These are phyloP conservation scores for Candida koratica DNA, from an alignment of 805 yeast genomes.

Conservation along the genomic window DNA sequence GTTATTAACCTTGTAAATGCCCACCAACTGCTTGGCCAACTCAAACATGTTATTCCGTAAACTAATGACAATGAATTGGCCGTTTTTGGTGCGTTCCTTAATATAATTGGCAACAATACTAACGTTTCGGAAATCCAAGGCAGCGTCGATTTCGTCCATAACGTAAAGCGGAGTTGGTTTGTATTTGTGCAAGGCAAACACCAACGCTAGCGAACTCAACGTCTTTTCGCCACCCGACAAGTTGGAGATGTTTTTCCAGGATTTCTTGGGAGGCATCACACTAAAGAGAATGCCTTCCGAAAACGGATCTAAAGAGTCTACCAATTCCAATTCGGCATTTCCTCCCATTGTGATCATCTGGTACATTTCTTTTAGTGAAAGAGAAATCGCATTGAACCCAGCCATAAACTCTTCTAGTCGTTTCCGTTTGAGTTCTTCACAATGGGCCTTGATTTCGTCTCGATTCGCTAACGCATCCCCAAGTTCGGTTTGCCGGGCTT, in stretches of 20 bases:
- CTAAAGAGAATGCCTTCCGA: slow-evolving; percentile 94
- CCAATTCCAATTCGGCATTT: slow-evolving; percentile 93
- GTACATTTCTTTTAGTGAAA: slow-evolving; percentile 92
- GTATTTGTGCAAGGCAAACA: slow-evolving; percentile 91
- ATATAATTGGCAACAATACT: slow-evolving; percentile 97
- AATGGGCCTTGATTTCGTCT: slow-evolving; percentile 55
- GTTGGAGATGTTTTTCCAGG: slow-evolving; percentile 94
- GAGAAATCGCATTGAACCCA: slow-evolving; percentile 83
- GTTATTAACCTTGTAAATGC: slow-evolving; percentile 89
- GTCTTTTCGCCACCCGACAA: slow-evolving; percentile 98
- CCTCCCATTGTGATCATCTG: slow-evolving; percentile 99
- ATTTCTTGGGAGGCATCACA: slow-evolving; percentile 98
- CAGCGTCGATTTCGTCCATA: slow-evolving; percentile 99
- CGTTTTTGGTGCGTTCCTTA: slow-evolving; percentile 91
- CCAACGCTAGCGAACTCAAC: slow-evolving; percentile 87
- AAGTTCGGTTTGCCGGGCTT: slow-evolving; percentile 58
- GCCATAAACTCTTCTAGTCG: slow-evolving; percentile 88
- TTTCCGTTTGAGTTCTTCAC: slow-evolving; percentile 67
- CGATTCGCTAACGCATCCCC: slow-evolving; percentile 63
- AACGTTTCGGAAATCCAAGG: slow-evolving; percentile 93
- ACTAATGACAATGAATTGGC: slow-evolving; percentile 94
- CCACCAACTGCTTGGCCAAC: slow-evolving; percentile 88
- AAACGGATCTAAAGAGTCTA: slow-evolving; percentile 95
- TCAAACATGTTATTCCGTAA: slow-evolving; percentile 97
- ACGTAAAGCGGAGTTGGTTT: slow-evolving; percentile 97